Evolutionary conservation across 208 protist genomes (phyloP).

Genomic region (Naegleria lovaniensis): DNA sequence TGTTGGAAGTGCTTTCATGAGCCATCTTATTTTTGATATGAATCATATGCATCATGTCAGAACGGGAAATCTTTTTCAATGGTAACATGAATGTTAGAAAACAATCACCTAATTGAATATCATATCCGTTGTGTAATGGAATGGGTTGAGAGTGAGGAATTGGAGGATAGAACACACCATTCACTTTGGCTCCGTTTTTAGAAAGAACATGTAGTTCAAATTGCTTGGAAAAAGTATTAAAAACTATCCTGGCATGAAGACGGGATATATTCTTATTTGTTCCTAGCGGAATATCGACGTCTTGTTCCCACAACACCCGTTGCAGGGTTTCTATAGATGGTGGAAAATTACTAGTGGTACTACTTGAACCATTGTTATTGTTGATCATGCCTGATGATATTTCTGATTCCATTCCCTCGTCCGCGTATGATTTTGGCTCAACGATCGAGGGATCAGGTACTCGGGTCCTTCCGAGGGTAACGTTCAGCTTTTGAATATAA

Average conservation of each 20-base stretch:
- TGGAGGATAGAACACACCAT: not conserved
- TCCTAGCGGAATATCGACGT: not conserved
- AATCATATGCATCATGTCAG: no score
- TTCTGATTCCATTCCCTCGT: not conserved
- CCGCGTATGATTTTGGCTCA: not conserved
- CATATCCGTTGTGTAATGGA: not conserved
- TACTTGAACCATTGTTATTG: not conserved
- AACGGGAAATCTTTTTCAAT: not conserved
- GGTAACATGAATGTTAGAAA: not conserved
- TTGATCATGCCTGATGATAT: not conserved
- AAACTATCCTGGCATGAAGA: not conserved
- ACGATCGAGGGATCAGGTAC: no score
- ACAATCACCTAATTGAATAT: not conserved
- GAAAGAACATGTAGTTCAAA: not conserved
- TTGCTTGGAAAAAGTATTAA: not conserved
- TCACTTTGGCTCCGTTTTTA: not conserved
- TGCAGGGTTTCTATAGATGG: not conserved
- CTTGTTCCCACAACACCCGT: not conserved
- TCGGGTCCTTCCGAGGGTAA: not conserved
- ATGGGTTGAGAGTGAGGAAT: not conserved
- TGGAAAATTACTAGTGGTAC: not conserved
- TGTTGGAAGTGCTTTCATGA: no score
- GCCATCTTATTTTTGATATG: no score
- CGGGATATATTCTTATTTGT: not conserved
- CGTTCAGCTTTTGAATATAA: not conserved